These are phyloP conservation scores for Gossypium davidsonii DNA, from an alignment of 441 rosid species.

Conservation along the genomic window DNA sequence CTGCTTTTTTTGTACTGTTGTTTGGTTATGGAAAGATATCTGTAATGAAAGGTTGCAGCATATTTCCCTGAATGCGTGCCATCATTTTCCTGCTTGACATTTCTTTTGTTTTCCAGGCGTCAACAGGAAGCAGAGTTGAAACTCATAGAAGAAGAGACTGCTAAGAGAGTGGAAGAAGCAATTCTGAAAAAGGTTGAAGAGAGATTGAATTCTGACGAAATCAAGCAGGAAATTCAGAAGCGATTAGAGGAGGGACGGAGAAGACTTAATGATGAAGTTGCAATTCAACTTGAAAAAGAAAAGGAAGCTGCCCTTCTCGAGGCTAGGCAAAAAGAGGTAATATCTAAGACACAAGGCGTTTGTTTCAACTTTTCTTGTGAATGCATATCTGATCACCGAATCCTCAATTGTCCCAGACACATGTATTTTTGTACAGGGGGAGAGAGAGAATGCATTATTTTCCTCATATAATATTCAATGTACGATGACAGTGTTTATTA, in stretches of 20 bases:
- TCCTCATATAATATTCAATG: too few relatives aligned
- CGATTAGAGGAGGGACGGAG: slow-evolving; percentile 71
- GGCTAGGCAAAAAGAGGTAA: slow-evolving; percentile 78
- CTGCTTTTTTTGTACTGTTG: slow-evolving; percentile 21
- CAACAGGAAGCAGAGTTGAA: slow-evolving; percentile 85
- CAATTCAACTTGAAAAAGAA: slow-evolving; percentile 76
- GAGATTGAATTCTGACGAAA: slow-evolving; percentile 65
- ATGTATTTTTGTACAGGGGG: not conserved
- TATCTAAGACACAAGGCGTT: not conserved
- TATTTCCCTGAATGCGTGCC: not conserved
- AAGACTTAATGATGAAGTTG: slow-evolving; percentile 66
- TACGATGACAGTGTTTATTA: not conserved
- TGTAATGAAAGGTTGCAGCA: slow-evolving; percentile 21
- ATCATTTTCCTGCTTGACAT: slow-evolving; percentile 39
- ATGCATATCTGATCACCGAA: not conserved
- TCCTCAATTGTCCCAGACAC: not conserved
- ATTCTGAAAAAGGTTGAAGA: slow-evolving; percentile 69
- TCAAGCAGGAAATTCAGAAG: slow-evolving; percentile 56
- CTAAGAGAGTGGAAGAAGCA: slow-evolving; percentile 77
- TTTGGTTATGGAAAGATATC: slow-evolving; percentile 36
- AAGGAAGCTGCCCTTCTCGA: slow-evolving; percentile 63
- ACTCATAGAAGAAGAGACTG: slow-evolving; percentile 88
- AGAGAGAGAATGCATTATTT: too few relatives aligned
- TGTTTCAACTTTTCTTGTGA: not conserved
- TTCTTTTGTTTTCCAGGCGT: slow-evolving; percentile 51